Conservation (phyloP, 2,329 filamentous ascomycete species). For the Exophiala xenobiotica region DNA sequence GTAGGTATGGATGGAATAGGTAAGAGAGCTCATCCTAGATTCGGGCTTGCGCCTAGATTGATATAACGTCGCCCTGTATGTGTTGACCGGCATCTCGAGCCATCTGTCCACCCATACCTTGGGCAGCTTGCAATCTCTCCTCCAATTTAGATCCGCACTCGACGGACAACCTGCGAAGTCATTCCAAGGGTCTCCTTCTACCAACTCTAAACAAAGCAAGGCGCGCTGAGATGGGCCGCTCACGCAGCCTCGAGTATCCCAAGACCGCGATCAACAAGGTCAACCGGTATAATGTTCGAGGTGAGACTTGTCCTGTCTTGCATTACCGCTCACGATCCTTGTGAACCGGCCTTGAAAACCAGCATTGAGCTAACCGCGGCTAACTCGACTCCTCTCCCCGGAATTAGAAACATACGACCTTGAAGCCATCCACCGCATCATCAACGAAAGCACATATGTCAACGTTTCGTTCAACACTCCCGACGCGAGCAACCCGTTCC, state of each 20-base stretch:
- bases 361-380: too few relatives aligned
- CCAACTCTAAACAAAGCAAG: too few relatives aligned
- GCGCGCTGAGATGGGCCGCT: slow-evolving; percentile 29
- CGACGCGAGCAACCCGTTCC: slow-evolving; percentile 64
- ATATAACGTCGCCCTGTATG: too few relatives aligned
- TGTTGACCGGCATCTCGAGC: too few relatives aligned
- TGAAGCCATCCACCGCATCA: slow-evolving; percentile 68
- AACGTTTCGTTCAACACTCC: slow-evolving; percentile 72
- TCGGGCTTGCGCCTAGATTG: not conserved
- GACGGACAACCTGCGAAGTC: too few relatives aligned
- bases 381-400: too few relatives aligned
- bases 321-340: too few relatives aligned
- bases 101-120: too few relatives aligned
- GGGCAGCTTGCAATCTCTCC: too few relatives aligned
- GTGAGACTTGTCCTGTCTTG: slow-evolving; percentile 40
- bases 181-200: too few relatives aligned
- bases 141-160: too few relatives aligned
- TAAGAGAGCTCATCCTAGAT: not conserved
- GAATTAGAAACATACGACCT: slow-evolving; percentile 67
- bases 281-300: slow-evolving; percentile 65
- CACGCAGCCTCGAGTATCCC: slow-evolving; percentile 53
- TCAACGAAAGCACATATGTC: slow-evolving; percentile 70
- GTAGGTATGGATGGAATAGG: not conserved
- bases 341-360: too few relatives aligned
- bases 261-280: slow-evolving; percentile 64